phyloP scores from a whole-genome alignment of 1,139 yeast species.

The Zygosaccharomyces pseudobailii region DNA sequence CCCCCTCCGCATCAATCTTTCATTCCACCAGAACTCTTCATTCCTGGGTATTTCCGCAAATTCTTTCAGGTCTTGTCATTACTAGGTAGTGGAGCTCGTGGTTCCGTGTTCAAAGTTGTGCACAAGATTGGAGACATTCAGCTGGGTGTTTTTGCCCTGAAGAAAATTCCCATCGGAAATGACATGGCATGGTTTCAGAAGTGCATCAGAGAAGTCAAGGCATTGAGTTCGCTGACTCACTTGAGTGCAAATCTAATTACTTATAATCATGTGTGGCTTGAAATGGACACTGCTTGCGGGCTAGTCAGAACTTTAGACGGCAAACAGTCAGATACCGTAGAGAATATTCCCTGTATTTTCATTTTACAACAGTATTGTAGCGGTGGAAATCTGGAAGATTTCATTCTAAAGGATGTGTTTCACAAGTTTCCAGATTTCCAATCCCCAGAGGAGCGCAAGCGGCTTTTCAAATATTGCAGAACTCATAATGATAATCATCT shows the following conservation, averaged over 20 bases:
- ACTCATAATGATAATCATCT: conserved; percentile 30
- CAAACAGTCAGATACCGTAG: conserved; percentile 9
- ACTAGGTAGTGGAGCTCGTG: conserved; percentile 79
- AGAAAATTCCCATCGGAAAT: conserved; percentile 79
- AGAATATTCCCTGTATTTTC: conserved; percentile 69
- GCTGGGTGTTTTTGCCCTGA: conserved; percentile 76
- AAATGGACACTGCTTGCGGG: conserved; percentile 47
- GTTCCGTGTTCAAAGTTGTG: conserved; percentile 76
- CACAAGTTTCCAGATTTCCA: conserved; percentile 27
- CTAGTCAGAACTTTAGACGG: conserved; percentile 20
- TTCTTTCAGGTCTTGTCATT: conserved; percentile 53
- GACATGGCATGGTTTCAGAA: conserved; percentile 61
- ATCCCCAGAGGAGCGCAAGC: conserved; percentile 33
- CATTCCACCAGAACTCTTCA: conserved; percentile 41
- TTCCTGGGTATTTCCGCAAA: conserved; percentile 68
- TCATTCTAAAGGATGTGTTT: conserved; percentile 40
- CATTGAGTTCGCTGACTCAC: conserved; percentile 44
- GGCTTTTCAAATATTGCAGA: conserved; percentile 33
- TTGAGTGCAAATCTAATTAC: conserved; percentile 63
- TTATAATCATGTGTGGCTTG: conserved; percentile 91
- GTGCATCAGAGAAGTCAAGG: conserved; percentile 72
- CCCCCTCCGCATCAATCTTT: conserved; percentile 11
- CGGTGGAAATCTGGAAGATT: conserved; percentile 80
- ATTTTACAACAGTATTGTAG: conserved; percentile 82
- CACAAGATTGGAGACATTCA: conserved; percentile 64